Base-by-base conservation (phyloP, 768 basidiomycete species). In the Suillus luteus region DNA sequence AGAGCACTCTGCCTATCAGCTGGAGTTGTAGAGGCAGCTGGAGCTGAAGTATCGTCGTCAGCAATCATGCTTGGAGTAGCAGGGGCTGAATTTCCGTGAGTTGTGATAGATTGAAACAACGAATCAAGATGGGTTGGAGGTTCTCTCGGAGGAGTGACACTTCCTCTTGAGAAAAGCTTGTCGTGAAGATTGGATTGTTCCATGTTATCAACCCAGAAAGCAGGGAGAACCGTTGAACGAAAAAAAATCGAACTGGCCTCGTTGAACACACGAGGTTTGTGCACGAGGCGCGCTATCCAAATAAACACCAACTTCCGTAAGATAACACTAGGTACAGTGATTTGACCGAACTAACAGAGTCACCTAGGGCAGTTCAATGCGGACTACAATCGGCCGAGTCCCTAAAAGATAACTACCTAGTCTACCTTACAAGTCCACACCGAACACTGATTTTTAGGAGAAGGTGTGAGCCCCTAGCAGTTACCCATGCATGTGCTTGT, bases 1-100 rank as follows among this genome's bases (percentile, higher is more conserved):
- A 94, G 79, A 0, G 91, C 89, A 70, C 83, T 91, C 77, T 93
- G 91, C 64, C 88, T 82, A 61, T 93, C 91, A 0, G 84, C 76
- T 61, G 84, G 76, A 67, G 80, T 77, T 65, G 63, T 51, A 67
- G 43, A 40, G 1, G 46, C 27, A 52, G 51, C 27, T 44, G 72
- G 70, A 49, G 78, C 72, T 64, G 84, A 77, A 51, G 81, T 71
- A 31, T 81, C 75, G 37, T 80, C 78, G 62, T 78, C 73, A 46
- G 80, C 73, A 27, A 84, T 65, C 62, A 78, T 73, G 35, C 75
- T 74, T 11, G 88, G 69, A 73, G 82, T 73, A 69, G 77, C 71
- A 71, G 80, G 77, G 67, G 82, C 80, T 70, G 81, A 77, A 73
- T 76, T 76, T 78, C 79, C 44, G 76, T 78, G 71, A 63, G 76